Percentiles rank a stretch among this genome's conserved stretches.
These are phyloP conservation scores for Strigomonas culicis DNA, from an alignment of 208 protist genomes.

Conservation along the genomic window DNA sequence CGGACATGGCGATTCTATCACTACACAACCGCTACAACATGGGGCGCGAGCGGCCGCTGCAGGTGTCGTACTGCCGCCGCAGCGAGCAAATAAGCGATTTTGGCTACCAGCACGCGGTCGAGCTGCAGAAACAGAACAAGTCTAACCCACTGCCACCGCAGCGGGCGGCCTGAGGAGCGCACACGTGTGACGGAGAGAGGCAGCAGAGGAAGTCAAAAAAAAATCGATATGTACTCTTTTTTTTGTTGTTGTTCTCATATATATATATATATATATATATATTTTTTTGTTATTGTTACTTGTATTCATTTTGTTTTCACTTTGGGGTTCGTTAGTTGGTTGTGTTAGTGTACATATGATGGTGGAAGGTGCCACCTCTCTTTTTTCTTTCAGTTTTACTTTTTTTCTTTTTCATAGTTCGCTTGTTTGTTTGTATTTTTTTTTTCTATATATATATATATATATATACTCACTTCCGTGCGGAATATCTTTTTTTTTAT, in stretches of 20 bases:
- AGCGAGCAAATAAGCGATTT: conserved; percentile 60
- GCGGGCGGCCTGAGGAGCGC: background rate
- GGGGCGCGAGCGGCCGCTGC: conserved; percentile 70
- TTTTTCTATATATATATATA: background rate
- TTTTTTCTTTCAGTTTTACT: conserved; percentile 11
- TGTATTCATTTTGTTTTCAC: background rate
- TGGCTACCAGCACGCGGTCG: conserved; percentile 52
- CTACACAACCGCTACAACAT: conserved; percentile 70
- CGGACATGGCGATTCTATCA: conserved; percentile 65
- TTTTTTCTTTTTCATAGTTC: conserved; percentile 2
- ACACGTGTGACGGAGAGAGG: background rate
- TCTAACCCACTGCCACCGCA: conserved; percentile 51
- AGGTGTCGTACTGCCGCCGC: conserved; percentile 70
- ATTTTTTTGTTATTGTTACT: conserved; percentile 1
- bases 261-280: background rate
- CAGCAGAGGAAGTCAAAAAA: background rate
- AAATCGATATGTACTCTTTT: background rate
- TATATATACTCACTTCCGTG: background rate
- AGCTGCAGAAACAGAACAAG: conserved; percentile 53
- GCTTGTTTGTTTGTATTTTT: conserved; percentile 5
- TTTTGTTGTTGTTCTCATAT: conserved; percentile 6
- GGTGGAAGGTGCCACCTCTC: no score
- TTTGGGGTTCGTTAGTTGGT: background rate
- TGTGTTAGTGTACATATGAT: no score
- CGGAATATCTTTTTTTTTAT: conserved; percentile 6